Conservation (phyloP, 495 filamentous ascomycete species). For the Daldinia concentrica region DNA sequence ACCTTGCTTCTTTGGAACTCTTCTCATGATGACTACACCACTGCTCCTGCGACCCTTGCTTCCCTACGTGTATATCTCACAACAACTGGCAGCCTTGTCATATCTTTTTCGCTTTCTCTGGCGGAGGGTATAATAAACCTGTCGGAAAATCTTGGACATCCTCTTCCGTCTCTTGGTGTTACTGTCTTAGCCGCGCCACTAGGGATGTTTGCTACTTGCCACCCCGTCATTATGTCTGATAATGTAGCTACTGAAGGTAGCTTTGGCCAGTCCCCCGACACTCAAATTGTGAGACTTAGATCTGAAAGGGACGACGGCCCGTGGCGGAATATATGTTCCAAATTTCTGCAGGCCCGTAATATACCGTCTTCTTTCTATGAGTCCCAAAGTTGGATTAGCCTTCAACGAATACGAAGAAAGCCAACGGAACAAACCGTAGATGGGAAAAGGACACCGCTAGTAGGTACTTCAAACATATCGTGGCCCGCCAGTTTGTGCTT, state of each 20-base stretch:
- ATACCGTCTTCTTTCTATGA: conserved; percentile 47
- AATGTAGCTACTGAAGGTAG: conserved; percentile 37
- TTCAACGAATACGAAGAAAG: conserved; percentile 48
- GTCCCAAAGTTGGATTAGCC: conserved; percentile 39
- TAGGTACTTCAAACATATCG: conserved; percentile 49
- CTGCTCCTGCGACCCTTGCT: conserved; percentile 49
- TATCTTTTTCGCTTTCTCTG: conserved; percentile 53
- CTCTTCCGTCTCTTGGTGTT: conserved; percentile 48
- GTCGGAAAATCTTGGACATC: conserved; percentile 49
- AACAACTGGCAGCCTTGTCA: conserved; percentile 57
- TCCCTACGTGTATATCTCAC: conserved; percentile 60
- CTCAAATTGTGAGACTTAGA: conserved; percentile 51
- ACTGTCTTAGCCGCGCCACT: conserved; percentile 57
- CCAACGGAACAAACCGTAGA: conserved; percentile 53
- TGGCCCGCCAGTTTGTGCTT: conserved; percentile 65
- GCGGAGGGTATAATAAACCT: conserved; percentile 51
- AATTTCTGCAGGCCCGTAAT: conserved; percentile 54
- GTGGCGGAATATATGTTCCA: conserved; percentile 54
- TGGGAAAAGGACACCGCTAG: conserved; percentile 53
- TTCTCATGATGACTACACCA: conserved; percentile 37
- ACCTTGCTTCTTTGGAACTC: conserved; percentile 50
- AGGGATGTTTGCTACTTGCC: conserved; percentile 56
- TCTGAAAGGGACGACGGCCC: conserved; percentile 51
- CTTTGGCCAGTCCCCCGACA: conserved; percentile 58
- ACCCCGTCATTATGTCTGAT: conserved; percentile 40